These are phyloP conservation scores for Fusarium concolor DNA, from an alignment of 2,329 filamentous ascomycete genomes.

Conservation along the genomic window DNA sequence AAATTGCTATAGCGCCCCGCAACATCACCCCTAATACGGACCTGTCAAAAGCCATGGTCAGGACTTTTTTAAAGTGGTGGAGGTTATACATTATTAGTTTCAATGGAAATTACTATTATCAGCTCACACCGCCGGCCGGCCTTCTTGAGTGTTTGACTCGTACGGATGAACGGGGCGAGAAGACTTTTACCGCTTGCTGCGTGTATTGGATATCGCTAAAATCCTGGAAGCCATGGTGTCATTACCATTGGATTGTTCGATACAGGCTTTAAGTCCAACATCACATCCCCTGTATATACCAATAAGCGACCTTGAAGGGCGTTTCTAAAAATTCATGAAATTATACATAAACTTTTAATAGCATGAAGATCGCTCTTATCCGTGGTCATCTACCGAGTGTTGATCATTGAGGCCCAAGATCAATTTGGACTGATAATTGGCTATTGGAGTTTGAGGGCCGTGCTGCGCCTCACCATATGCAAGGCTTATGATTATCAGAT, in stretches of 20 bases:
- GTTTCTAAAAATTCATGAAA: background rate
- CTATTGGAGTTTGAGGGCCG: background rate
- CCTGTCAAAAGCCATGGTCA: conserved; percentile 23
- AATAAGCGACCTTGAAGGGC: background rate
- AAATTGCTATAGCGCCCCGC: conserved; percentile 20
- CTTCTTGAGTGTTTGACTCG: background rate
- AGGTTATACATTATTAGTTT: conserved; percentile 10
- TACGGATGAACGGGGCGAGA: background rate
- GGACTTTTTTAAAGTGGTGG: conserved; percentile 18
- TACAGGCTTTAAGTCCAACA: background rate
- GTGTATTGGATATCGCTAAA: no score
- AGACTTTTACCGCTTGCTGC: background rate
- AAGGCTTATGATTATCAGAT: conserved; percentile 41
- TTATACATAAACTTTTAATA: background rate
- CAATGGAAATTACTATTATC: conserved; percentile 10
- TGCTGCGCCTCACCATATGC: conserved; percentile 40
- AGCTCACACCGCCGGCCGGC: conserved; percentile 19
- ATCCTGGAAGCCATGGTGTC: no score
- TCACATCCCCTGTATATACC: background rate
- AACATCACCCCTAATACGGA: conserved; percentile 17
- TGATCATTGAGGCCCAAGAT: conserved; percentile 12
- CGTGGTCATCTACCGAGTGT: conserved; percentile 8
- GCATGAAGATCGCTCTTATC: background rate
- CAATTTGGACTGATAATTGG: conserved; percentile 3
- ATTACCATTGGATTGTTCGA: background rate